Evolutionary conservation across 345 rosid species (phyloP).

Genomic region (Lumnitzera littorea): DNA sequence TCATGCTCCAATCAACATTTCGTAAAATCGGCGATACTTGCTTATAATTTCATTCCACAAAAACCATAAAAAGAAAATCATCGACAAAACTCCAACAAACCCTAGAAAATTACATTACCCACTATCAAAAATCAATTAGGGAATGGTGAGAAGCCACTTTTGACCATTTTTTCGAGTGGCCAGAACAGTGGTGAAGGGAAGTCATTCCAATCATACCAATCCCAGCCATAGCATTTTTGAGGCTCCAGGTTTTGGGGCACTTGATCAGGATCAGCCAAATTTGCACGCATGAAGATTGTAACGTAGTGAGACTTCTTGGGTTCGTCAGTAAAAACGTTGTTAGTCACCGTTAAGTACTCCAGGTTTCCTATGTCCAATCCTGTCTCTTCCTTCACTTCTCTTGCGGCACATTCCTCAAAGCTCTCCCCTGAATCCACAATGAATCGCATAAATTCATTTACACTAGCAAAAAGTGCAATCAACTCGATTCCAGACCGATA

Average conservation of each 20-base stretch:
- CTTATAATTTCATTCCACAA: too few species aligned
- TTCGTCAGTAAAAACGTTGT: constrained; percentile 42
- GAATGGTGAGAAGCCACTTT: constrained; percentile 60
- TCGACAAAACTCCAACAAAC: too few species aligned
- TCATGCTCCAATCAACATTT: too few species aligned
- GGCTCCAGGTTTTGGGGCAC: constrained; percentile 58
- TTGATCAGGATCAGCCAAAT: constrained; percentile 36
- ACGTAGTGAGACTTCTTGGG: constrained; percentile 72
- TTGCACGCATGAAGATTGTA: constrained; percentile 46
- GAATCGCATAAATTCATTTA: not conserved
- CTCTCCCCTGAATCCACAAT: constrained; percentile 49
- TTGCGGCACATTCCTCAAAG: constrained; percentile 72
- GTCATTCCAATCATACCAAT: constrained; percentile 64
- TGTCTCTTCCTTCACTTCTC: constrained; percentile 81
- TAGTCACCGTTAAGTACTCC: constrained; percentile 58
- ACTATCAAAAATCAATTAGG: constrained; percentile 2
- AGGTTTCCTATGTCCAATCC: constrained; percentile 43
- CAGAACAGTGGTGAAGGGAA: constrained; percentile 69
- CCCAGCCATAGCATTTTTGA: constrained; percentile 70
- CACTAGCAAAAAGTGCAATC: too few species aligned
- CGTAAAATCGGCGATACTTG: too few species aligned
- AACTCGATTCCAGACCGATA: too few species aligned
- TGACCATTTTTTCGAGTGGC: constrained; percentile 68
- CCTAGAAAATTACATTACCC: too few species aligned
- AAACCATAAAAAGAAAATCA: too few species aligned